Conservation (phyloP, 371 early-diverging fungal genomes). For the Saksenaea oblongispora region DNA sequence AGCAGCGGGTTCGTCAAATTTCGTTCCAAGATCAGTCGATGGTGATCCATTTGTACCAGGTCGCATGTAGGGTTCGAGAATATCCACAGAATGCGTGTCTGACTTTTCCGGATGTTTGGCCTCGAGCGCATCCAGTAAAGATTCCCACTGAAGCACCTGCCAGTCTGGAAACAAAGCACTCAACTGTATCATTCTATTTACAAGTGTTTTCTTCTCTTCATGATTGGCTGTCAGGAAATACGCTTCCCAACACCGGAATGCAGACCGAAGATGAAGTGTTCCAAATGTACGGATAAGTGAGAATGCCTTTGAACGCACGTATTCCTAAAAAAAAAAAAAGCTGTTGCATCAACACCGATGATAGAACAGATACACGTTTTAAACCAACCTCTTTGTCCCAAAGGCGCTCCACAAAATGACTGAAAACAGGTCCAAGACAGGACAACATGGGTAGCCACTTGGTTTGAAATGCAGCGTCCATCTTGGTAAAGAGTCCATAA, state of each 20-base stretch:
- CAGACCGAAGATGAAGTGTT: conserved; percentile 46
- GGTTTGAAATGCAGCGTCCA: conserved; percentile 52
- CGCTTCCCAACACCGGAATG: conserved; percentile 60
- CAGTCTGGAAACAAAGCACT: conserved; percentile 55
- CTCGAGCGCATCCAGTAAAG: conserved; percentile 46
- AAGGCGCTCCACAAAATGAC: conserved; percentile 48
- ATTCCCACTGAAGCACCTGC: conserved; percentile 60
- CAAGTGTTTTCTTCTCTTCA: conserved; percentile 33
- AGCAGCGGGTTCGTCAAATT: neutral
- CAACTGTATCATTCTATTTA: conserved; percentile 50
- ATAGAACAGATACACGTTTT: neutral
- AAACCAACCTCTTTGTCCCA: conserved; percentile 53
- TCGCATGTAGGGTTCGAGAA: conserved; percentile 36
- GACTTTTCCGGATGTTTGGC: conserved; percentile 16
- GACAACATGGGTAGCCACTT: conserved; percentile 50
- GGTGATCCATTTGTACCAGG: neutral
- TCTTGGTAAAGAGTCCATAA: conserved; percentile 55
- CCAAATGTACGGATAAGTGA: conserved; percentile 45
- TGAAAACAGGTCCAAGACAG: conserved; percentile 53
- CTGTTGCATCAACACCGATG: neutral
- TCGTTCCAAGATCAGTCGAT: neutral
- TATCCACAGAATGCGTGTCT: conserved; percentile 25
- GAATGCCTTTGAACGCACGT: conserved; percentile 51
- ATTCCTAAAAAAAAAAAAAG: conserved; percentile 41
- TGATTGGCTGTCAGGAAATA: conserved; percentile 50